These are phyloP conservation scores for Nepenthes gracilis DNA, from an alignment of 148 eudicot genomes.

Conservation along the genomic window DNA sequence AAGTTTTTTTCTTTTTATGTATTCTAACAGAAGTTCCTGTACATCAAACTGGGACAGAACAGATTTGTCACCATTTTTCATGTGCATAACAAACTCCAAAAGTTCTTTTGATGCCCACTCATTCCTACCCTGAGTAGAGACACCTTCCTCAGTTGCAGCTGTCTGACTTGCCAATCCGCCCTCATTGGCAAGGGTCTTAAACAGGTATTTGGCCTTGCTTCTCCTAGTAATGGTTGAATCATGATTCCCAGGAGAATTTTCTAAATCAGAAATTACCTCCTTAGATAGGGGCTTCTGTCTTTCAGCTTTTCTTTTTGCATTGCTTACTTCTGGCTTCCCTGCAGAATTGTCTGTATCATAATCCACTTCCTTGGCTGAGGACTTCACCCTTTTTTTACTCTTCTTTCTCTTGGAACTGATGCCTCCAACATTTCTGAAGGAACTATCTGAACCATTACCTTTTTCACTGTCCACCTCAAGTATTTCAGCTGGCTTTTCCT, in stretches of 20 bases:
- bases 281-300: conserved; percentile 22
- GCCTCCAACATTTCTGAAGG: conserved; percentile 13
- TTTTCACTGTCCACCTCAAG: conserved; percentile 31
- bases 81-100: conserved; percentile 83
- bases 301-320: conserved; percentile 20
- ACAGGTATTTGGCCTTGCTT: conserved; percentile 37
- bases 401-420: conserved; percentile 22
- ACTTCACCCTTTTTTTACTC: conserved; percentile 20
- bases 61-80: conserved; percentile 78
- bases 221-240: conserved; percentile 34
- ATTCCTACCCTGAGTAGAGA: conserved; percentile 19
- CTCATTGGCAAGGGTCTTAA: conserved; percentile 39
- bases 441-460: conserved; percentile 47
- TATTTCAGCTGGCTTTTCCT: conserved; percentile 25
- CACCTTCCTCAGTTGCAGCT: conserved; percentile 14
- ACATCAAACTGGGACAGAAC: conserved; percentile 79
- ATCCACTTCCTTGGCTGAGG: conserved; percentile 9
- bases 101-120: conserved; percentile 92
- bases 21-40: conserved; percentile 77
- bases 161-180: conserved; percentile 12
- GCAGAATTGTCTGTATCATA: conserved; percentile 17
- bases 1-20: conserved; percentile 83
- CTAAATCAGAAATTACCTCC: conserved; percentile 48
- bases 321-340: conserved; percentile 19
- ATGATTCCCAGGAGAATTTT: conserved; percentile 36